phyloP scores from a whole-genome alignment of 768 basidiomycete genomes.

The Lentinula edodes region DNA sequence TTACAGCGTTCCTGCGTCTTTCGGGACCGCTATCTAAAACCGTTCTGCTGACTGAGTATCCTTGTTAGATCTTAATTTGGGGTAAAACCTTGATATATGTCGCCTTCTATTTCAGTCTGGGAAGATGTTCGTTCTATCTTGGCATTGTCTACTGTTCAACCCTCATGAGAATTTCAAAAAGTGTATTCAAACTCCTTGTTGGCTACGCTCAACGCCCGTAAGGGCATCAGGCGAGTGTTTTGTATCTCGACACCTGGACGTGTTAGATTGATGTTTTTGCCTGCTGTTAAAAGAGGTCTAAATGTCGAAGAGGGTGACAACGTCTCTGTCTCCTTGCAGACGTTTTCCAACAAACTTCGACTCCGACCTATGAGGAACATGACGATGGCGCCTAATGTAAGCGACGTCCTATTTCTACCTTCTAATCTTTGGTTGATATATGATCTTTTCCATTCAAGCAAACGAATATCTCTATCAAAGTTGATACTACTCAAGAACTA shows the following conservation, averaged over 20 bases:
- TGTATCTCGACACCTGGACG: neutral
- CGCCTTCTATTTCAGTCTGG: slow-evolving; percentile 52
- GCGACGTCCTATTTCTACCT: neutral
- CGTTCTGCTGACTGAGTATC: neutral
- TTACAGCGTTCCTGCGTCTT: neutral
- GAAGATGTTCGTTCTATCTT: slow-evolving; percentile 32
- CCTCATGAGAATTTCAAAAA: slow-evolving; percentile 11
- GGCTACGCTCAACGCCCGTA: slow-evolving; percentile 45
- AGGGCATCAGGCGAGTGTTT: slow-evolving; percentile 9
- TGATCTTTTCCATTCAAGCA: slow-evolving; percentile 18
- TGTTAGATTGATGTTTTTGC: slow-evolving; percentile 8
- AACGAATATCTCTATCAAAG: slow-evolving; percentile 57
- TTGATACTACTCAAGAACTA: slow-evolving; percentile 55
- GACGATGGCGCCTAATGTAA: slow-evolving; percentile 23
- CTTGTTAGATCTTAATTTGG: slow-evolving; percentile 37
- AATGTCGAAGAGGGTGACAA: slow-evolving; percentile 39
- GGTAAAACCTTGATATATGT: slow-evolving; percentile 50
- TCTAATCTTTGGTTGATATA: neutral
- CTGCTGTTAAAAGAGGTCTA: slow-evolving; percentile 30
- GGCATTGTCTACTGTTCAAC: neutral
- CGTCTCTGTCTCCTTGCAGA: slow-evolving; percentile 41
- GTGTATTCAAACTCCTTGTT: slow-evolving; percentile 54
- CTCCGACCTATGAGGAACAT: slow-evolving; percentile 14
- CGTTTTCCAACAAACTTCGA: slow-evolving; percentile 27
- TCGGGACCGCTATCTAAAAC: neutral